Base-by-base conservation (phyloP, 805 yeast genomes). In the Candida xyloterini region DNA sequence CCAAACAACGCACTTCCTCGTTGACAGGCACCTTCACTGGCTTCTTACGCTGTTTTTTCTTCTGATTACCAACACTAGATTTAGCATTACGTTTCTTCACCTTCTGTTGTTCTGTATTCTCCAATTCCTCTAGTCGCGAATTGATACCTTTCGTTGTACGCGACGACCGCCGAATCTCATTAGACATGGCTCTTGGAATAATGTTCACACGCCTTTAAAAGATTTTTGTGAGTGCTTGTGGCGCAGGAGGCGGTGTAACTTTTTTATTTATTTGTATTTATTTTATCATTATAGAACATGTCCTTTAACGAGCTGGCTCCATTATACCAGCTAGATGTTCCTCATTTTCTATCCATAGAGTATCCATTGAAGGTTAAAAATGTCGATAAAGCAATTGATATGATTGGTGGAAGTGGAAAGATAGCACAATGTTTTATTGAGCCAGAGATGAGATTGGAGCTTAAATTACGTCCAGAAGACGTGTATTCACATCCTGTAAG, bases 271-370 rank as follows among this genome's bases (percentile, higher is more conserved):
- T 14, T 36, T 29, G 15, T 13, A 10, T 4, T 18, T 28, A n/a
- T 23, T n/a, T 21, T 6, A 18, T 18, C 20, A 18, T 18, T 18
- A 18, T 18, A 5, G 20, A 13, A 23, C 20, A 41, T 41, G 44
- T 21, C 37, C 14, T 26, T 29, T 33, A 40, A 37, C 31, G 43
- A 44, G 25, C 15, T 35, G 7, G 53, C 57, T 9, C 44, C 55
- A 1, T 14, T 38, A 1, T 74, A 73, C 54, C 73, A 84, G 9
- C 60, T 86, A 54, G 93, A 85, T 50, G 70, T 85, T 1, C 93
- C 95, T 7, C 79, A 80, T 50, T 78, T 79, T 16, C 71, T 84
- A 4, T 75, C 90, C 2, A 74, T 90, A 13, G 97, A 90, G 55
- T 71, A 84, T 43, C 97, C 97, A 0, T 62, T 88, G 22, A 69